Percentiles rank a stretch among this genome's conserved stretches.
These are phyloP conservation scores for Delonix regia DNA, from an alignment of 306 rosid species.

Conservation along the genomic window DNA sequence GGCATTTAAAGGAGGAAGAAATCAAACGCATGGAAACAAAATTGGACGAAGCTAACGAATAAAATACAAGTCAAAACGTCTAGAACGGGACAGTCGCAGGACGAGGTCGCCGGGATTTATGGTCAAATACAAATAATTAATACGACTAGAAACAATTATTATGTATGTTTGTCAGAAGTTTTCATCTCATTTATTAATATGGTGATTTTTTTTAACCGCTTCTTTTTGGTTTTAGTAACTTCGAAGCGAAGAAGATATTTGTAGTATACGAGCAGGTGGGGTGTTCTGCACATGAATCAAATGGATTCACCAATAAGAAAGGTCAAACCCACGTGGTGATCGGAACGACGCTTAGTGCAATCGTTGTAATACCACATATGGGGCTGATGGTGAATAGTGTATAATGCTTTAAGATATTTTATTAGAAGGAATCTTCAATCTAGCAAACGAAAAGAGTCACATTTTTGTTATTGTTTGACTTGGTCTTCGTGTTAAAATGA, in stretches of 20 bases:
- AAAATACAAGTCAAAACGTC: conserved; percentile 37
- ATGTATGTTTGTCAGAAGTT: no score
- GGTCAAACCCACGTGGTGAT: not conserved
- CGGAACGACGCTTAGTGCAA: conserved; percentile 17
- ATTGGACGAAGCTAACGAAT: not conserved
- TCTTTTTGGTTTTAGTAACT: no score
- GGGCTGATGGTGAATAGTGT: not conserved
- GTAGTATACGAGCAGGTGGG: no score
- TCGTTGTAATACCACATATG: not conserved
- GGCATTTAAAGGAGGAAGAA: not conserved
- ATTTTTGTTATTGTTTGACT: not conserved
- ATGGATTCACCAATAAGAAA: not conserved
- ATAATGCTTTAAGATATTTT: not conserved
- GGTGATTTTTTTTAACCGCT: not conserved
- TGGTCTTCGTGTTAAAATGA: not conserved
- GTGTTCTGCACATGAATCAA: not conserved
- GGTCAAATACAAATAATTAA: no score
- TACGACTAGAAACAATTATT: no score
- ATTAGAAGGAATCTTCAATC: not conserved
- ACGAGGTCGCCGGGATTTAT: conserved; percentile 8
- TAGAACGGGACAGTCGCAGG: not conserved
- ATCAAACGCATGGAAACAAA: conserved; percentile 38
- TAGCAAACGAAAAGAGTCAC: not conserved
- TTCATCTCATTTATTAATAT: not conserved
- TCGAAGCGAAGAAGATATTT: no score